Evolutionary conservation across 441 rosid species (phyloP).

Genomic region (Aleurites moluccanus): DNA sequence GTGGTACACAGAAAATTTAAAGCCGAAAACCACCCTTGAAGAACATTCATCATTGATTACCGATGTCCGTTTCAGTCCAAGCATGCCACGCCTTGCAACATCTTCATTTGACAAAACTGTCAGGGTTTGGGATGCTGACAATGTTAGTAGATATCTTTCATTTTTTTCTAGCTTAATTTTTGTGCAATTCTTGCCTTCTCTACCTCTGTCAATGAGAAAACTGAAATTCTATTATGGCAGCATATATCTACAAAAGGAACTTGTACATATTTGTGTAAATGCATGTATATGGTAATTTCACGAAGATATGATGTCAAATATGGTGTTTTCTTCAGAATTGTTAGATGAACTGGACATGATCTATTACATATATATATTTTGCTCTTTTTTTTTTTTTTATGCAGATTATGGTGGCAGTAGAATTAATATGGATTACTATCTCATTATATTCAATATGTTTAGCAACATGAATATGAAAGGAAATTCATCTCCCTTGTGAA

Average conservation of each 20-base stretch:
- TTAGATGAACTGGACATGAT: not conserved
- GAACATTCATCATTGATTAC: slow-evolving; percentile 78
- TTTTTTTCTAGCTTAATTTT: slow-evolving; percentile 6
- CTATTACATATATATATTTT: not conserved
- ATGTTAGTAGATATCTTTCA: slow-evolving; percentile 44
- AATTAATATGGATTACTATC: not conserved
- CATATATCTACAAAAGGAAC: not conserved
- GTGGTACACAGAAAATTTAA: slow-evolving; percentile 68
- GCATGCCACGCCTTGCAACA: slow-evolving; percentile 86
- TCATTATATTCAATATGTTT: not conserved
- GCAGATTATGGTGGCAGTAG: no score
- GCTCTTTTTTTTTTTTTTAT: no score
- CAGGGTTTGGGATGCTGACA: slow-evolving; percentile 94
- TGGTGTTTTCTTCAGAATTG: not conserved
- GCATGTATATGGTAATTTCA: not conserved
- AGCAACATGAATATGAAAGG: not conserved
- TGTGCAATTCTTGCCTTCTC: slow-evolving; percentile 3
- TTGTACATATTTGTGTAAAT: not conserved
- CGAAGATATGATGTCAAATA: not conserved
- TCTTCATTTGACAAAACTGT: slow-evolving; percentile 94
- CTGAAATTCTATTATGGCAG: not conserved
- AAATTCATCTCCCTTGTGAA: not conserved
- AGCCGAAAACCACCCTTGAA: slow-evolving; percentile 67
- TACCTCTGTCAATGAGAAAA: not conserved
- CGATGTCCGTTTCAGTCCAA: slow-evolving; percentile 90